These are phyloP conservation scores for Lablab purpureus DNA, from an alignment of 306 rosid genomes.

Conservation along the genomic window DNA sequence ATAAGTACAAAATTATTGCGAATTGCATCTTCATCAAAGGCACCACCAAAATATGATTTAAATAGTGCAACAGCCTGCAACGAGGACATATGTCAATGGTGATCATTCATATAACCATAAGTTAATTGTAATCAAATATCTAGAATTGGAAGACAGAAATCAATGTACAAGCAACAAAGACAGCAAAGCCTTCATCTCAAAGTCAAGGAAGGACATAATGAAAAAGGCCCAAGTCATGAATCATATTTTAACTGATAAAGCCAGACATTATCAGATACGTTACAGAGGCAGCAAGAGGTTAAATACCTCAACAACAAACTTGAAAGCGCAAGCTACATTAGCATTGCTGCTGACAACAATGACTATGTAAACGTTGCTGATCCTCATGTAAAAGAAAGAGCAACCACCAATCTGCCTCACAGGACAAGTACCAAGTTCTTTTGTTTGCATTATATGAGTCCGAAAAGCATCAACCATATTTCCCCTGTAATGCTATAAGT, in stretches of 20 bases:
- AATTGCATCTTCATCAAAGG: slow-evolving; percentile 98
- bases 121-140: slow-evolving; percentile 14
- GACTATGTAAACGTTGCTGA: slow-evolving; percentile 73
- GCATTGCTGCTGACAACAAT: slow-evolving; percentile 99
- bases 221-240: slow-evolving; percentile 6
- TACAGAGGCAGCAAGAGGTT: slow-evolving; percentile 21
- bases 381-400: slow-evolving; percentile 96
- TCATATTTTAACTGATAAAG: slow-evolving; percentile 5
- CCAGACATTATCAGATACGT: slow-evolving; percentile 11
- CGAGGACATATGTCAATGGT: slow-evolving; percentile 32
- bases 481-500: slow-evolving; percentile 66
- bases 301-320: slow-evolving; percentile 96
- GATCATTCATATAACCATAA: slow-evolving; percentile 21
- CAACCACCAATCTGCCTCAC: slow-evolving; percentile 98
- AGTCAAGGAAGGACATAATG: neutral
- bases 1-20: slow-evolving; percentile 98
- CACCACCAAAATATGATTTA: slow-evolving; percentile 98
- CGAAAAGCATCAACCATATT: slow-evolving; percentile 99
- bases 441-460: slow-evolving; percentile 93
- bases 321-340: slow-evolving; percentile 97
- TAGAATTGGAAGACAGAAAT: slow-evolving; percentile 18
- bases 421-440: slow-evolving; percentile 98
- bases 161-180: slow-evolving; percentile 24
- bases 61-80: slow-evolving; percentile 91
- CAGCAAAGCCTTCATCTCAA: neutral